Conservation (phyloP, 2,329 filamentous ascomycete species). For the Verruconis gallopava region DNA sequence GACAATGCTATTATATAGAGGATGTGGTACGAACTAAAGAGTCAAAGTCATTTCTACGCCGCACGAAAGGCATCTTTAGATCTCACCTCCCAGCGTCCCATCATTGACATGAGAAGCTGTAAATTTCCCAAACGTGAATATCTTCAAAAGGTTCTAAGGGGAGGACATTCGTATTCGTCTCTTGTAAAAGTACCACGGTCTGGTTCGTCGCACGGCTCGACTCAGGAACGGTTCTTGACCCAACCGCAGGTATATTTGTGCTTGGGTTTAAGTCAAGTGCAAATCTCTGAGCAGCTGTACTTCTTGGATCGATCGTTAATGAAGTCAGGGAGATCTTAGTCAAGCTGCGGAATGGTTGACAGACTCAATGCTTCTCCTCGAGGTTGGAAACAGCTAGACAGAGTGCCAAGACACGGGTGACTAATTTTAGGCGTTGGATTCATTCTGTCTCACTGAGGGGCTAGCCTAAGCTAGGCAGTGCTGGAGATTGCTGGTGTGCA, state of each 20-base stretch:
- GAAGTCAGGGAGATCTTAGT: slow-evolving; percentile 1
- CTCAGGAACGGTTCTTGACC: background rate
- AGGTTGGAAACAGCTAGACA: background rate
- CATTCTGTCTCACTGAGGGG: too few species aligned
- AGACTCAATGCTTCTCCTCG: background rate
- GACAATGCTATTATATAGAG: background rate
- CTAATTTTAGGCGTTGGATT: background rate
- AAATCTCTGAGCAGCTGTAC: background rate
- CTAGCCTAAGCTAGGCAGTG: too few species aligned
- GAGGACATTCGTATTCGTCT: slow-evolving; percentile 1
- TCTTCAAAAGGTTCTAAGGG: background rate
- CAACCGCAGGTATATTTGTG: background rate
- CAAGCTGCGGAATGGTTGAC: background rate
- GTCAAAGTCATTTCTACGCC: slow-evolving; percentile 1
- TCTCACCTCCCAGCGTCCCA: background rate
- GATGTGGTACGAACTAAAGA: slow-evolving; percentile 1
- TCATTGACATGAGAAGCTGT: slow-evolving; percentile 1
- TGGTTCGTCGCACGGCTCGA: background rate
- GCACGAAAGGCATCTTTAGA: slow-evolving; percentile 1
- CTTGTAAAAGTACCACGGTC: background rate
- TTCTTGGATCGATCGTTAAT: background rate
- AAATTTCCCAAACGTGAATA: background rate
- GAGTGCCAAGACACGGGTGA: background rate
- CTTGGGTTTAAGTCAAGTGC: background rate
- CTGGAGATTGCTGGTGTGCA: too few species aligned